A percentile compares a stretch with the other conserved stretches of the same genome.
These are phyloP conservation scores for Cyclanthera cordifolia DNA, from an alignment of 306 rosid species.

Conservation along the genomic window DNA sequence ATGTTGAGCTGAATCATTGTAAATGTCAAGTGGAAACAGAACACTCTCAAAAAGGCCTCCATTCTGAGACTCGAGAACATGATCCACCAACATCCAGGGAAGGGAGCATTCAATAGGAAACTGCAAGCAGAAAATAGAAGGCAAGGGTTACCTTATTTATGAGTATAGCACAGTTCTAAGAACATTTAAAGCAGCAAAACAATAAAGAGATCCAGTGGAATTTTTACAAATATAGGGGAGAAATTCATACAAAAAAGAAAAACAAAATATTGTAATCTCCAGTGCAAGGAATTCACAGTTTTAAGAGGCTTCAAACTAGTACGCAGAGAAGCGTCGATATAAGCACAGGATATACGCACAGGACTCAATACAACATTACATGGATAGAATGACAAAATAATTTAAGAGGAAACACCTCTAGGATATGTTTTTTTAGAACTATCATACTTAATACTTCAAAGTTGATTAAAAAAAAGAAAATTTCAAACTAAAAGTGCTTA, in stretches of 20 bases:
- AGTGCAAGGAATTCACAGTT: background rate
- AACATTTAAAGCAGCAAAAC: background rate
- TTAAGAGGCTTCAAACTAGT: background rate
- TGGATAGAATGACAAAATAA: no score
- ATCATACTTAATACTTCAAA: background rate
- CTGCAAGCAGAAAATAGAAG: slow-evolving; percentile 31
- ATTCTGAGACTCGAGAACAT: slow-evolving; percentile 80
- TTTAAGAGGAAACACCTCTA: no score
- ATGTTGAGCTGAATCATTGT: slow-evolving; percentile 93
- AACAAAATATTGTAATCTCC: background rate
- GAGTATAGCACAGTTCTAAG: background rate
- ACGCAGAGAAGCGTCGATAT: no score
- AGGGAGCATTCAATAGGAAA: slow-evolving; percentile 95
- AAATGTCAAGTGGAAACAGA: slow-evolving; percentile 84
- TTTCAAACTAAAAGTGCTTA: background rate
- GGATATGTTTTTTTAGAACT: no score
- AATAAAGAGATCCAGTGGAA: no score
- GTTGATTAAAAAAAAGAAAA: background rate
- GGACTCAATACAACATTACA: no score
- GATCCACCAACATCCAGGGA: slow-evolving; percentile 97
- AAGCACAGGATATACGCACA: no score
- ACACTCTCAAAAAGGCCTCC: slow-evolving; percentile 83
- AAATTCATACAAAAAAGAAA: no score
- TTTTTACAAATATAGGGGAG: background rate
- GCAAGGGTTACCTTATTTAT: background rate